Evolutionary conservation across 2,329 filamentous ascomycete genomes (phyloP).

Genomic region (Penicillium sp.): DNA sequence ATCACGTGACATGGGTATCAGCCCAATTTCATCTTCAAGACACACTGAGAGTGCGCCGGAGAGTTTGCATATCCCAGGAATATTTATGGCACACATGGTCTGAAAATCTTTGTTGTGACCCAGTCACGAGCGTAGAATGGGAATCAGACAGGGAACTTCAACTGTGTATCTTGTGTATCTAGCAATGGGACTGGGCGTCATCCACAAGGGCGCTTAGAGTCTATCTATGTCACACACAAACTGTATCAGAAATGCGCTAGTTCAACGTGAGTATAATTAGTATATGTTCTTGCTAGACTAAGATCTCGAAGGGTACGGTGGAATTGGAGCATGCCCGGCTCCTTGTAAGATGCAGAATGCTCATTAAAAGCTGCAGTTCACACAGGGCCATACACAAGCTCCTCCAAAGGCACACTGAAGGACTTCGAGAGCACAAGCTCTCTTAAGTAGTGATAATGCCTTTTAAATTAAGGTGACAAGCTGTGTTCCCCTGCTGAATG

Average conservation of each 20-base stretch:
- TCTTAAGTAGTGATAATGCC: no score
- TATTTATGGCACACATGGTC: no score
- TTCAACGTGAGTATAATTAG: background rate
- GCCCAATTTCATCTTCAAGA: background rate
- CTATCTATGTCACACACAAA: slow-evolving; percentile 21
- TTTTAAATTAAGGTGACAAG: no score
- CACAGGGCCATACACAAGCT: no score
- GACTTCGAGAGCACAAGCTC: no score
- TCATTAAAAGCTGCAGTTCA: no score
- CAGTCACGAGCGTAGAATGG: no score
- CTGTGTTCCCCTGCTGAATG: no score
- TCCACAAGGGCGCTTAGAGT: slow-evolving; percentile 18
- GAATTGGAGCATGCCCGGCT: background rate
- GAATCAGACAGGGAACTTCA: no score
- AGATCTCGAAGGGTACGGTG: background rate
- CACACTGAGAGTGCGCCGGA: background rate
- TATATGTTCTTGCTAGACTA: background rate
- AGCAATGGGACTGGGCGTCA: slow-evolving; percentile 4
- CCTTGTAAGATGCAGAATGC: background rate
- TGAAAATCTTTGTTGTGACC: no score
- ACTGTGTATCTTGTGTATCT: background rate
- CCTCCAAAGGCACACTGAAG: no score
- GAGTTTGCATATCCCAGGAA: no score
- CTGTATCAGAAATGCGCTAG: slow-evolving; percentile 10
- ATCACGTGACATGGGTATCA: slow-evolving; percentile 5